Evolutionary conservation across 257 asterid species (phyloP).

Genomic region (Nemophila menziesii): DNA sequence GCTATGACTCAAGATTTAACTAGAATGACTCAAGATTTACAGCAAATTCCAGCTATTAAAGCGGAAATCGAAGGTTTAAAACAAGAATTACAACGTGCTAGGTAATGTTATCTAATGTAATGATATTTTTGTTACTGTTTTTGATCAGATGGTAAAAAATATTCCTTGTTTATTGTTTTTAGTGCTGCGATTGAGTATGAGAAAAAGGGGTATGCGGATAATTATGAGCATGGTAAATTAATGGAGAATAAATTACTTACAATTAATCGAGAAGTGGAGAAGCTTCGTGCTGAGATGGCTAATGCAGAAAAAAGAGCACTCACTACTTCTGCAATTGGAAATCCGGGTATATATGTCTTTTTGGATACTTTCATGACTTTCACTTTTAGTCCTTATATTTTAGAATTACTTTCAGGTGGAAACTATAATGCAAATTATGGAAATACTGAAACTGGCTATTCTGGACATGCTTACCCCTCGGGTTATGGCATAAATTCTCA

Average conservation of each 20-base stretch:
- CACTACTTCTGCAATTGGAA: constrained; percentile 45
- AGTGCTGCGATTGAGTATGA: constrained; percentile 91
- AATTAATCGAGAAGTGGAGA: constrained; percentile 89
- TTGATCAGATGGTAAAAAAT: constrained; percentile 1
- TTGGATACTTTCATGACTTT: neutral
- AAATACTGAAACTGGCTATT: constrained; percentile 45
- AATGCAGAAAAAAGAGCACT: constrained; percentile 78
- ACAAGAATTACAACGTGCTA: constrained; percentile 65
- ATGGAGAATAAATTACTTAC: constrained; percentile 79
- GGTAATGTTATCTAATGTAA: constrained; percentile 26
- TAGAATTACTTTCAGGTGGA: constrained; percentile 41
- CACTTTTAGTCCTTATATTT: neutral
- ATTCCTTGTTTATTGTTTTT: constrained; percentile 9
- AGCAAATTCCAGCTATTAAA: constrained; percentile 68
- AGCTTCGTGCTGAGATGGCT: constrained; percentile 89
- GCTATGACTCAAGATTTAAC: constrained; percentile 82
- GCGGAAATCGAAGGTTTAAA: constrained; percentile 59
- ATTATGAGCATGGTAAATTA: constrained; percentile 78
- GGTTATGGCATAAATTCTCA: constrained; percentile 53
- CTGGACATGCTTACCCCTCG: constrained; percentile 49
- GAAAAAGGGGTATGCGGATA: constrained; percentile 83
- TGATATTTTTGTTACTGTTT: constrained; percentile 2
- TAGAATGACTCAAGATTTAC: constrained; percentile 65
- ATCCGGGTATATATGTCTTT: constrained; percentile 47
- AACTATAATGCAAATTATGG: constrained; percentile 51